Conservation (phyloP, 148 eudicot species). For the Rhododendron ferrugineum region DNA sequence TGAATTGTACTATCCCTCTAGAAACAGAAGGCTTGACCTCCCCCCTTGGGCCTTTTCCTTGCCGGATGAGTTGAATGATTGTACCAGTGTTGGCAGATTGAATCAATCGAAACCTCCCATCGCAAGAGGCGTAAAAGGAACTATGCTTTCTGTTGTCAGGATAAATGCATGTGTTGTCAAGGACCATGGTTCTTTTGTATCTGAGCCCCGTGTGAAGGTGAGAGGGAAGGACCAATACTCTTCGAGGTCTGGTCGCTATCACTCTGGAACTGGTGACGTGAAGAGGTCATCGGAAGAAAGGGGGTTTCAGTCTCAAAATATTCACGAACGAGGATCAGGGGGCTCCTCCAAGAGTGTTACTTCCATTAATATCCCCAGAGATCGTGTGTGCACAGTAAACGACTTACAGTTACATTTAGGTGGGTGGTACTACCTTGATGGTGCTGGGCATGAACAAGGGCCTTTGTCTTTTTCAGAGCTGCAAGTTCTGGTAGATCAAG, state of each 20-base stretch:
- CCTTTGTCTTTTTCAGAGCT: slow-evolving; percentile 63
- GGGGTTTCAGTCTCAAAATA: slow-evolving; percentile 33
- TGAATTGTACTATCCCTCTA: slow-evolving; percentile 66
- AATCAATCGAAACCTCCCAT: slow-evolving; percentile 44
- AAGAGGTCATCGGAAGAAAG: slow-evolving; percentile 58
- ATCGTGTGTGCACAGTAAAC: slow-evolving; percentile 54
- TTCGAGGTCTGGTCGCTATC: slow-evolving; percentile 46
- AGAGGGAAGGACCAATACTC: slow-evolving; percentile 66
- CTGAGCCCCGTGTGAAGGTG: slow-evolving; percentile 60
- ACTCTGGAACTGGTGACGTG: slow-evolving; percentile 42
- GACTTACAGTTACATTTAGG: slow-evolving; percentile 78
- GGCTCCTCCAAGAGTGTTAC: slow-evolving; percentile 32
- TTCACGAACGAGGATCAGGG: slow-evolving; percentile 33
- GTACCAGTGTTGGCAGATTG: slow-evolving; percentile 28
- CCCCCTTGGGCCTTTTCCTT: slow-evolving; percentile 81
- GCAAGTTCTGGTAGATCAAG: slow-evolving; percentile 57
- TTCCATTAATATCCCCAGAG: slow-evolving; percentile 48
- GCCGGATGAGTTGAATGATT: slow-evolving; percentile 63
- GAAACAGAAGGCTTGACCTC: slow-evolving; percentile 68
- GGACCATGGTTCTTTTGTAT: slow-evolving; percentile 72
- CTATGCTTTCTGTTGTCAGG: slow-evolving; percentile 75
- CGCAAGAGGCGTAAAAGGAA: slow-evolving; percentile 72
- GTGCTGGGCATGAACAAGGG: slow-evolving; percentile 88
- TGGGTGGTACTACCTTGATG: slow-evolving; percentile 94
- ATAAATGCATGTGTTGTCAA: slow-evolving; percentile 91